Evolutionary conservation across 176 grass and related monocot genomes (phyloP).

Genomic region (Carex littledalei): DNA sequence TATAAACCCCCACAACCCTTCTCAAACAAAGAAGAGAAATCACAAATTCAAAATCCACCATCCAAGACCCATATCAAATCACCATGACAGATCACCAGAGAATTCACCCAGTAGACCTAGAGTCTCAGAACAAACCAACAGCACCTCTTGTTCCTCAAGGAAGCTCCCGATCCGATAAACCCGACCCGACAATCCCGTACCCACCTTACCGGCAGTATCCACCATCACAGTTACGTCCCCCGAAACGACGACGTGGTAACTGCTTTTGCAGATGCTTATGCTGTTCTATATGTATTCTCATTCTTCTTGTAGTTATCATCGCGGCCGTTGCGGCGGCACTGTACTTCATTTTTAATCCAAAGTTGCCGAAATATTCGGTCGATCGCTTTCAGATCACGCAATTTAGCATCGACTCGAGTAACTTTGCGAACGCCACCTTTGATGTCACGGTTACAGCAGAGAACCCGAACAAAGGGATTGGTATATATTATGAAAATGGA

Average conservation of each 20-base stretch:
- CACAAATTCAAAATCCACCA: background rate
- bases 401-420: constrained; percentile 37
- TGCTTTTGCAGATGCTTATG: constrained; percentile 67
- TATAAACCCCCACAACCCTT: background rate
- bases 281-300: constrained; percentile 1
- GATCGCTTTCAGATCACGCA: constrained; percentile 43
- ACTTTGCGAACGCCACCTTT: constrained; percentile 42
- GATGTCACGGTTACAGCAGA: constrained; percentile 62
- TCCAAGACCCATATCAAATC: background rate
- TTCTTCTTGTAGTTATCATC: constrained; percentile 34
- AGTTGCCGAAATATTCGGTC: constrained; percentile 78
- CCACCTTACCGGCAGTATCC: constrained; percentile 3
- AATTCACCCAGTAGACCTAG: constrained; percentile 80
- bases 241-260: constrained; percentile 9
- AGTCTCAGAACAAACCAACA: constrained; percentile 35
- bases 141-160: constrained; percentile 39
- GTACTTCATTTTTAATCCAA: constrained; percentile 58
- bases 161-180: constrained; percentile 50
- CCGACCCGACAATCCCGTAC: constrained; percentile 12
- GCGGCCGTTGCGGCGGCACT: constrained; percentile 31
- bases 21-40: constrained; percentile 22
- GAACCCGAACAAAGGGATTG: constrained; percentile 62
- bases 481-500: constrained; percentile 55
- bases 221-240: background rate
- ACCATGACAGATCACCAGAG: constrained; percentile 67